Percentiles rank a stretch among this genome's conserved stretches.
These are phyloP conservation scores for Saposhnikovia divaricata DNA, from an alignment of 129 eudicot genomes.

Conservation along the genomic window DNA sequence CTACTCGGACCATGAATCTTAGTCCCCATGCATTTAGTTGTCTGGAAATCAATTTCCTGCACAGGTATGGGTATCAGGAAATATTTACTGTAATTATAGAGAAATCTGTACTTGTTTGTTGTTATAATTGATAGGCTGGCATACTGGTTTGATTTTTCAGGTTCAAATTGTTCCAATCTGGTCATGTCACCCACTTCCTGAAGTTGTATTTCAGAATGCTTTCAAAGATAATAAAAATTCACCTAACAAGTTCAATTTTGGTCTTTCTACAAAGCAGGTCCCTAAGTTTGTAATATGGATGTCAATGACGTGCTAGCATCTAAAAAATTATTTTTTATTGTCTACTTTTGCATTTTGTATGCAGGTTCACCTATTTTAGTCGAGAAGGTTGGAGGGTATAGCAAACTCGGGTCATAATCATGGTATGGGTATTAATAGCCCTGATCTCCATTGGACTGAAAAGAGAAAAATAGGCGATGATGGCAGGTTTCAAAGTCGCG, in stretches of 20 bases:
- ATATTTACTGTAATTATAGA: too few species aligned
- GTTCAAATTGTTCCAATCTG: conserved; percentile 38
- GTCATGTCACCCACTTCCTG: conserved; percentile 57
- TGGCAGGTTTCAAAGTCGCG: too few species aligned
- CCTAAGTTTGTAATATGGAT: not conserved
- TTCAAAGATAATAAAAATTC: conserved; percentile 57
- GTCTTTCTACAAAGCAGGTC: conserved; percentile 57
- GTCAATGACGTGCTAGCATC: not conserved
- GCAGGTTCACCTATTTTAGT: too few species aligned
- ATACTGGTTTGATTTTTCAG: conserved; percentile 31
- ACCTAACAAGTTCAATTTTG: conserved; percentile 44
- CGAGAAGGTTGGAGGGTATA: too few species aligned
- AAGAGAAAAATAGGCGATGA: conserved; percentile 18
- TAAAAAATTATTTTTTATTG: not conserved
- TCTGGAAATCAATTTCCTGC: conserved; percentile 19
- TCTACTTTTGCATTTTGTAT: not conserved
- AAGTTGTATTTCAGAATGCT: conserved; percentile 45
- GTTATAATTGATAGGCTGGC: too few species aligned
- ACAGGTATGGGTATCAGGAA: too few species aligned
- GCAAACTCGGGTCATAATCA: too few species aligned
- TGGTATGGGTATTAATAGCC: not conserved
- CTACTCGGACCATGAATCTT: too few species aligned
- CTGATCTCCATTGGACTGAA: conserved; percentile 15
- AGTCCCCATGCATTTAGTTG: too few species aligned
- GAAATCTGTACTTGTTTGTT: too few species aligned